Conservation (phyloP, 2,329 filamentous ascomycete genomes). For the Torrubiella hemipterigena region DNA sequence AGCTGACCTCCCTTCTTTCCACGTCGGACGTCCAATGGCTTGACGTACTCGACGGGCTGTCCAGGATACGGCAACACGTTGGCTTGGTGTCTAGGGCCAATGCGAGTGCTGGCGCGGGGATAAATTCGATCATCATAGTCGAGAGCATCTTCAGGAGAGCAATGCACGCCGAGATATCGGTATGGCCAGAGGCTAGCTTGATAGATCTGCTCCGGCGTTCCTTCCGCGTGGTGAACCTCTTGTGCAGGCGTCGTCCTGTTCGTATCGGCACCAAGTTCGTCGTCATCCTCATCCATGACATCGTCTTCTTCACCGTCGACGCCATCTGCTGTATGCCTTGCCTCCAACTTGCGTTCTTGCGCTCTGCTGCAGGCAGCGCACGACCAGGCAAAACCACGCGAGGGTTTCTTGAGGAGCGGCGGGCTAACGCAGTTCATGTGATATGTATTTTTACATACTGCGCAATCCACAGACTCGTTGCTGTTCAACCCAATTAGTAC, state of each 20-base stretch:
- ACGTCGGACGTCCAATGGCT: conserved; percentile 70
- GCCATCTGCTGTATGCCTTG: conserved; percentile 69
- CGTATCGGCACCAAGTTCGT: conserved; percentile 41
- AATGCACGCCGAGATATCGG: conserved; percentile 90
- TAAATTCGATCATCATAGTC: conserved; percentile 98
- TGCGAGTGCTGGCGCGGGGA: conserved; percentile 81
- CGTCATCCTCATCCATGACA: conserved; percentile 59
- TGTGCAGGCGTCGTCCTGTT: conserved; percentile 52
- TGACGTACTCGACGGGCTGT: conserved; percentile 78
- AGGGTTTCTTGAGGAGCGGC: conserved; percentile 87
- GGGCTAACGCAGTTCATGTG: conserved; percentile 98
- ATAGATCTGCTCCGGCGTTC: conserved; percentile 77
- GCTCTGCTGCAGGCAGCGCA: conserved; percentile 91
- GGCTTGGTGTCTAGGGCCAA: conserved; percentile 87
- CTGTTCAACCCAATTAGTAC: conserved; percentile 35
- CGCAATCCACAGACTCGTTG: conserved; percentile 92
- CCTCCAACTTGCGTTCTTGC: conserved; percentile 88
- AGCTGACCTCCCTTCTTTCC: conserved; percentile 67
- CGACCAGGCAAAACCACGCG: conserved; percentile 94
- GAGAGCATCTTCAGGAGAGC: conserved; percentile 84
- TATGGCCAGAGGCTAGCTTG: conserved; percentile 94
- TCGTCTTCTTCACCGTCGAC: conserved; percentile 59
- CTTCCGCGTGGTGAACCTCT: conserved; percentile 43
- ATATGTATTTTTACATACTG: conserved; percentile 87
- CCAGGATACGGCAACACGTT: conserved; percentile 78